phyloP scores from a whole-genome alignment of 2,329 filamentous ascomycete genomes.

The Rutstroemia sp. region DNA sequence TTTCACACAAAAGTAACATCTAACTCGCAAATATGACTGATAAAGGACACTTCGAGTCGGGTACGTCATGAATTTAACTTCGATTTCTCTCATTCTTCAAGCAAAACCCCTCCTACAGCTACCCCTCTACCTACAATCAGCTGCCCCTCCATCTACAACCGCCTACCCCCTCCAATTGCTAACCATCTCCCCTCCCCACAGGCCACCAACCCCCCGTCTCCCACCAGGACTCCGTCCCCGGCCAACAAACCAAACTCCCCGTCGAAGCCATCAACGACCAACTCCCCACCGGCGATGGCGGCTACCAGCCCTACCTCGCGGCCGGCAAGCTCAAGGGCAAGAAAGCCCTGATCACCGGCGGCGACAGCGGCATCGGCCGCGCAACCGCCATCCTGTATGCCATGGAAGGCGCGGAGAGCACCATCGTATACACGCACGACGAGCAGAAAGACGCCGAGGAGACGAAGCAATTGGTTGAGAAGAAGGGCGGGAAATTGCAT shows the following conservation, averaged over 20 bases:
- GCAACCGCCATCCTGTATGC: slow-evolving; percentile 71
- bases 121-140: no score
- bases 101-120: not conserved
- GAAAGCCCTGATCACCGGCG: slow-evolving; percentile 73
- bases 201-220: slow-evolving; percentile 44
- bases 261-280: slow-evolving; percentile 40
- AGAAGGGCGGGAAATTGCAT: slow-evolving; percentile 57
- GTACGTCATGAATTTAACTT: slow-evolving; percentile 16
- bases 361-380: slow-evolving; percentile 72
- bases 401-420: slow-evolving; percentile 68
- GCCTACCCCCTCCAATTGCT: not conserved
- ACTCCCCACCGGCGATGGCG: slow-evolving; percentile 60
- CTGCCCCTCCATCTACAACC: no score
- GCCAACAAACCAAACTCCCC: slow-evolving; percentile 44
- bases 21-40: slow-evolving; percentile 24
- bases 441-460: slow-evolving; percentile 71
- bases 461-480: slow-evolving; percentile 64
- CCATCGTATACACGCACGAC: slow-evolving; percentile 67
- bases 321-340: slow-evolving; percentile 70
- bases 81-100: not conserved
- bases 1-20: slow-evolving; percentile 10
- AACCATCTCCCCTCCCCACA: slow-evolving; percentile 15
- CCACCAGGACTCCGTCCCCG: slow-evolving; percentile 43
- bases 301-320: slow-evolving; percentile 63
- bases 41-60: slow-evolving; percentile 30